Percentiles rank a stretch among this genome's conserved stretches.
These are phyloP conservation scores for Arthrobotrys sphaeroides DNA, from an alignment of 2,329 filamentous ascomycete genomes.

Conservation along the genomic window DNA sequence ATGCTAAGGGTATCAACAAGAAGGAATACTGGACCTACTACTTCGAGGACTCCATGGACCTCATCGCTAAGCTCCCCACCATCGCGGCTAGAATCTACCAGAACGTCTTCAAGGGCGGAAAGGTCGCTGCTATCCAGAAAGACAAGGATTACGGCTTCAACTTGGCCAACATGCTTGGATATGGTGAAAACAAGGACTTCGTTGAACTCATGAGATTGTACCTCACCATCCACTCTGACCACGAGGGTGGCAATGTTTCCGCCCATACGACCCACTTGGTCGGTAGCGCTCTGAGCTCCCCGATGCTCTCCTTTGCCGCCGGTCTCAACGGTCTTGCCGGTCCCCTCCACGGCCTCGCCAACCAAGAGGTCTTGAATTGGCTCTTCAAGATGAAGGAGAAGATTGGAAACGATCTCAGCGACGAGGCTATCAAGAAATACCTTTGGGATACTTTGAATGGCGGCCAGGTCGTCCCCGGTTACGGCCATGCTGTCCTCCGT, in stretches of 20 bases:
- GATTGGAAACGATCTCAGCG: conserved; percentile 92
- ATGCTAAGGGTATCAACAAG: conserved; percentile 99
- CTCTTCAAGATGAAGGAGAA: conserved; percentile 98
- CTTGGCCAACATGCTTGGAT: conserved; percentile 99
- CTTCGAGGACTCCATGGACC: conserved; percentile 99
- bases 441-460: conserved; percentile 96
- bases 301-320: conserved; percentile 94
- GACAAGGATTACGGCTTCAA: conserved; percentile 99
- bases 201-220: conserved; percentile 98
- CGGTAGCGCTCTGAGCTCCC: conserved; percentile 93
- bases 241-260: conserved; percentile 98
- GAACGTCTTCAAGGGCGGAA: conserved; percentile 99
- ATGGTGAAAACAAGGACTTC: conserved; percentile 93
- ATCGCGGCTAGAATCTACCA: conserved; percentile 99
- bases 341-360: conserved; percentile 97
- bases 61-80: conserved; percentile 98
- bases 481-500: conserved; percentile 98
- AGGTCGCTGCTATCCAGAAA: conserved; percentile 94
- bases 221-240: conserved; percentile 99
- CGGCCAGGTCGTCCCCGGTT: conserved; percentile 95
- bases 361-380: conserved; percentile 99
- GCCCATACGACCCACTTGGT: conserved; percentile 99
- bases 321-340: conserved; percentile 98
- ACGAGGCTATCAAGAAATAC: conserved; percentile 97
- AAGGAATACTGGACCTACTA: conserved; percentile 99